phyloP scores from a whole-genome alignment of 306 rosid species.

The Pueraria montana region DNA sequence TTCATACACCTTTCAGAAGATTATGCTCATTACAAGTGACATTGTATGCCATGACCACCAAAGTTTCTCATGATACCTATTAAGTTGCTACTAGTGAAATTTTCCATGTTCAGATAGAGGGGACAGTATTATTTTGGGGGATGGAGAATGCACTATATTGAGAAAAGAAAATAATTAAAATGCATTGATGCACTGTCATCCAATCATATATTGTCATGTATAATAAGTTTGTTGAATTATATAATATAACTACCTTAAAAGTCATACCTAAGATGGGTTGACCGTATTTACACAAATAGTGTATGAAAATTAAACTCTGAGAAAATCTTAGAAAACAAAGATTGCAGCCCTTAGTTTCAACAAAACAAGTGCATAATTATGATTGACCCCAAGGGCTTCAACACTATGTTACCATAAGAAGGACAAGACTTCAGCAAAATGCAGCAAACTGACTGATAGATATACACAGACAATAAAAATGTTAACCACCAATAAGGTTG shows the following conservation, averaged over 20 bases:
- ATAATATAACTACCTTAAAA: background rate
- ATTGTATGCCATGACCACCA: constrained; percentile 1
- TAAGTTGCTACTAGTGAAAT: background rate
- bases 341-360: constrained; percentile 28
- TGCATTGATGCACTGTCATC: background rate
- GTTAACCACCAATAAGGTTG: constrained; percentile 30
- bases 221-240: background rate
- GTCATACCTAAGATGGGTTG: background rate
- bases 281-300: background rate
- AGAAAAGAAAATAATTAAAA: background rate
- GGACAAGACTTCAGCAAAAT: constrained; percentile 4
- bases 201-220: background rate
- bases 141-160: background rate
- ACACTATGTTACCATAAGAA: background rate
- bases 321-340: constrained; percentile 13
- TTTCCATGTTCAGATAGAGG: background rate
- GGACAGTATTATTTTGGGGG: background rate
- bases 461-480: constrained; percentile 7
- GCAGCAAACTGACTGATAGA: constrained; percentile 27
- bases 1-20: constrained; percentile 10
- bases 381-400: constrained; percentile 9
- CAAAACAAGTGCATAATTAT: constrained; percentile 19
- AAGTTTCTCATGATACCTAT: background rate
- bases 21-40: constrained; percentile 29
- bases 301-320: background rate